These are phyloP conservation scores for Hypericum androsaemum DNA, from an alignment of 345 rosid genomes.

Conservation along the genomic window DNA sequence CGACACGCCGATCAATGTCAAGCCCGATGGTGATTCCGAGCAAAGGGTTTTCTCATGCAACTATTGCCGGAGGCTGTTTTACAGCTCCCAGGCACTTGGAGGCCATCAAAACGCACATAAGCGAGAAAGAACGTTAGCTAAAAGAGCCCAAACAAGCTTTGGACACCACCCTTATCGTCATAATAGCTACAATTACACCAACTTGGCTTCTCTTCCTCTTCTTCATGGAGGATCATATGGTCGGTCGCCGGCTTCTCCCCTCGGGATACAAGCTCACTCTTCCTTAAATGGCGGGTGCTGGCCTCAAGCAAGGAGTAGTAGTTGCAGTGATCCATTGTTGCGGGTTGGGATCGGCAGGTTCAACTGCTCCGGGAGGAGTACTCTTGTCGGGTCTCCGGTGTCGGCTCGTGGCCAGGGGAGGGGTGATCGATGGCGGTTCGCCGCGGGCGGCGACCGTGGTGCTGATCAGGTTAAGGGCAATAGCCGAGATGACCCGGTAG, in stretches of 20 bases:
- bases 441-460: not conserved
- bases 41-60: constrained; percentile 17
- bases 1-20: constrained; percentile 13
- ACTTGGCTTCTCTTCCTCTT: constrained; percentile 43
- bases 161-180: constrained; percentile 39
- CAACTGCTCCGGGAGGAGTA: constrained; percentile 18
- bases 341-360: constrained; percentile 31
- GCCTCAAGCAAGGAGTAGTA: too few species aligned
- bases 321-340: constrained; percentile 2
- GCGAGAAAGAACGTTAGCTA: constrained; percentile 17
- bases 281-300: constrained; percentile 22
- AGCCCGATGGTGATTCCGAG: constrained; percentile 3
- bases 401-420: constrained; percentile 8
- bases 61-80: constrained; percentile 17
- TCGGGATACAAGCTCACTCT: constrained; percentile 59
- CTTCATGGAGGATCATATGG: constrained; percentile 33
- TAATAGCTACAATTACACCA: constrained; percentile 18
- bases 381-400: constrained; percentile 15
- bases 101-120: constrained; percentile 23
- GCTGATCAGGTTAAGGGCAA: constrained; percentile 15
- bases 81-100: constrained; percentile 23
- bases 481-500: constrained; percentile 32
- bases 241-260: constrained; percentile 21
- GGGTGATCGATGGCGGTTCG: constrained; percentile 21
- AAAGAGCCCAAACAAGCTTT: constrained; percentile 43